These are phyloP conservation scores for Leishmania aethiopica DNA, from an alignment of 208 protist species.

Conservation along the genomic window DNA sequence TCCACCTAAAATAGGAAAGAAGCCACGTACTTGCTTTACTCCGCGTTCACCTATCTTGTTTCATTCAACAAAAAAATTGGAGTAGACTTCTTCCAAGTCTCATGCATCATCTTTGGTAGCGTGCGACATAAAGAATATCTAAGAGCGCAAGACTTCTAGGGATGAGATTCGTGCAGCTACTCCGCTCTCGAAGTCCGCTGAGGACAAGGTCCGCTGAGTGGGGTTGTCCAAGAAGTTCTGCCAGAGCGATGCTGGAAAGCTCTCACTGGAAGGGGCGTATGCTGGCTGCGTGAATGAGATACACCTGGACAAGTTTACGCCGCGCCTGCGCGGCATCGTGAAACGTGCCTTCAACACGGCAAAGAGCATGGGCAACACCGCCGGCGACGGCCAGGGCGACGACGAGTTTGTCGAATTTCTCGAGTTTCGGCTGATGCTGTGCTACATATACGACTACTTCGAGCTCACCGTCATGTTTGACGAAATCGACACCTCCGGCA, in stretches of 20 bases:
- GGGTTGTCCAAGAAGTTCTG: slow-evolving; percentile 83
- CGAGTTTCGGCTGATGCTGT: slow-evolving; percentile 85
- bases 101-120: background rate
- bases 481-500: slow-evolving; percentile 76
- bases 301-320: slow-evolving; percentile 34
- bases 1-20: background rate
- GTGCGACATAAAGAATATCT: slow-evolving; percentile 33
- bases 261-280: slow-evolving; percentile 68
- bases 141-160: slow-evolving; percentile 47
- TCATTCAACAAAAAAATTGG: background rate
- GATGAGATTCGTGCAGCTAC: slow-evolving; percentile 34
- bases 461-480: slow-evolving; percentile 85
- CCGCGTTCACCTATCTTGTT: background rate
- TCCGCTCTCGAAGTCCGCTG: slow-evolving; percentile 35
- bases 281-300: slow-evolving; percentile 40
- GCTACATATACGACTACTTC: slow-evolving; percentile 70
- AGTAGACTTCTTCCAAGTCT: slow-evolving; percentile 26
- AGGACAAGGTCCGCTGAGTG: slow-evolving; percentile 47
- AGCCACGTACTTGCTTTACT: background rate
- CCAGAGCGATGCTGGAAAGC: slow-evolving; percentile 48
- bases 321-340: slow-evolving; percentile 62
- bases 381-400: slow-evolving; percentile 26
- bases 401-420: slow-evolving; percentile 63
- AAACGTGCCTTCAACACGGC: slow-evolving; percentile 87
- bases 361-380: slow-evolving; percentile 51